Percentiles rank a stretch among this genome's conserved stretches.
These are phyloP conservation scores for Phyllosticta citriasiana DNA, from an alignment of 2,329 filamentous ascomycete genomes.

Conservation along the genomic window DNA sequence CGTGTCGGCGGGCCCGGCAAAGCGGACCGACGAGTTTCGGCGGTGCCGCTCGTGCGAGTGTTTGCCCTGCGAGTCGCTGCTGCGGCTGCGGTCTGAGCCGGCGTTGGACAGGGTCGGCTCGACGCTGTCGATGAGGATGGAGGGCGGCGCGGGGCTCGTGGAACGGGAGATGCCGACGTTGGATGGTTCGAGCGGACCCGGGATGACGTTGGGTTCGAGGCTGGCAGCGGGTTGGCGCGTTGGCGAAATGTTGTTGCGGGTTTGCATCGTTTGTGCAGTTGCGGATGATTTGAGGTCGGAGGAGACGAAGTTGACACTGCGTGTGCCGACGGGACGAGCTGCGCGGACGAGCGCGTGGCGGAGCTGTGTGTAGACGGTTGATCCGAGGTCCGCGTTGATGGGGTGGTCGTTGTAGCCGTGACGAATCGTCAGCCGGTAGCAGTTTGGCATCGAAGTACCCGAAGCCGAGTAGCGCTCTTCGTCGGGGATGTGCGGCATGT, in stretches of 20 bases:
- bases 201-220: not conserved
- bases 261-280: not conserved
- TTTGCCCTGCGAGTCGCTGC: conserved; percentile 13
- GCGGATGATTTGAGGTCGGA: not conserved
- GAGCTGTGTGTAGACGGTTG: conserved; percentile 51
- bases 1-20: not conserved
- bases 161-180: conserved; percentile 19
- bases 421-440: conserved; percentile 58
- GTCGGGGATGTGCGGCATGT: conserved; percentile 35
- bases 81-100: conserved; percentile 12
- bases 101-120: not conserved
- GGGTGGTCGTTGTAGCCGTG: conserved; percentile 67
- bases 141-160: not conserved
- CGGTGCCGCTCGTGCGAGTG: not conserved
- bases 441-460: conserved; percentile 44
- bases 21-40: not conserved
- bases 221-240: not conserved
- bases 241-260: not conserved
- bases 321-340: not conserved
- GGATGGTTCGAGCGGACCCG: conserved; percentile 27
- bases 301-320: not conserved
- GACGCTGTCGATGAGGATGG: not conserved
- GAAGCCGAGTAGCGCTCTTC: conserved; percentile 41
- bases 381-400: conserved; percentile 53
- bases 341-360: conserved; percentile 26